phyloP scores from a whole-genome alignment of 495 filamentous ascomycete genomes.

The Aspergillus hancockii region DNA sequence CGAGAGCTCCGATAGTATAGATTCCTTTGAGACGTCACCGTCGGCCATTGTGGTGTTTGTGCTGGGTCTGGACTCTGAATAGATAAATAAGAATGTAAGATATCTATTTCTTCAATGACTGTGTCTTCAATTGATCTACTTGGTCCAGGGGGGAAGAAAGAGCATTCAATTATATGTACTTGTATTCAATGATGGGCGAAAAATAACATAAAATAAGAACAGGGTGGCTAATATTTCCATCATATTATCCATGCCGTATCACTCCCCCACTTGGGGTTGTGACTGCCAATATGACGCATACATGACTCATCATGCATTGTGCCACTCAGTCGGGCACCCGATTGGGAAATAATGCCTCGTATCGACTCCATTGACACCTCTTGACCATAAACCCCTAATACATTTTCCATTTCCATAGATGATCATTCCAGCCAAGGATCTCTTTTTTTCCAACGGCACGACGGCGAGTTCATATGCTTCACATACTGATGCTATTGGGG shows the following conservation, averaged over 20 bases:
- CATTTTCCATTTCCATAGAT: too few species aligned
- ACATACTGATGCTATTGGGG: too few species aligned
- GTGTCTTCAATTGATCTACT: too few species aligned
- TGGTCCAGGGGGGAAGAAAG: not conserved
- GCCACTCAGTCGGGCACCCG: not conserved
- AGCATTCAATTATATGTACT: not conserved
- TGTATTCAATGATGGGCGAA: too few species aligned
- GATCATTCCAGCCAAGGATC: too few species aligned
- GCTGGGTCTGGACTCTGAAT: not conserved
- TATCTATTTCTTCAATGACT: not conserved
- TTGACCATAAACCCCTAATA: too few species aligned
- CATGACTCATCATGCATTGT: slow-evolving; percentile 1
- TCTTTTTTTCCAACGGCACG: too few species aligned
- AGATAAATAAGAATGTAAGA: not conserved
- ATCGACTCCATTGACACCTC: not conserved
- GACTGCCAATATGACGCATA: not conserved
- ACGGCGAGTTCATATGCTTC: too few species aligned
- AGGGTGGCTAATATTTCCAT: too few species aligned
- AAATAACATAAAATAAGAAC: too few species aligned
- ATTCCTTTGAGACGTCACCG: not conserved
- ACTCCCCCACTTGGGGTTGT: not conserved
- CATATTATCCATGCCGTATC: too few species aligned
- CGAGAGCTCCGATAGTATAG: slow-evolving; percentile 24
- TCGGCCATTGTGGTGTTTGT: slow-evolving; percentile 9
- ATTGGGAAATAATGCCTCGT: slow-evolving; percentile 1